Base-by-base conservation (phyloP, 352 stramenopile species). In the Phytophthora tentaculata region DNA sequence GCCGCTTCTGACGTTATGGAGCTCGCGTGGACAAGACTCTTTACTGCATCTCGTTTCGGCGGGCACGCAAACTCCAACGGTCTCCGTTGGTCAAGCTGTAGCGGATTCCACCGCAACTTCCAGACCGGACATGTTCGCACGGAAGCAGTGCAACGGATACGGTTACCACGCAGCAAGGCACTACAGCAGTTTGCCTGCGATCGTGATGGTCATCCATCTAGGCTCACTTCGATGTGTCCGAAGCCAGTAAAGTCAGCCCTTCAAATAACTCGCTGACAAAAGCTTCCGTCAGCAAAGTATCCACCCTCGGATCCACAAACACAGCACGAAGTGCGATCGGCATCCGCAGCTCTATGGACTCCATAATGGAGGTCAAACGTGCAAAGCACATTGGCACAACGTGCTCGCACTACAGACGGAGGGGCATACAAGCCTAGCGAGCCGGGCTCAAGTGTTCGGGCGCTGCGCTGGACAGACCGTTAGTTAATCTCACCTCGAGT, bases 351-450 rank as follows among this genome's bases (percentile, higher is more conserved):
- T 73, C 60, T 61, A 71, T 71, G 28, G 28, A 32, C 28, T 32
- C 28, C 28, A 32, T 32, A 32, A 32, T 32, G 52, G 64, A 61
- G 58, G 43, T 22, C n/a, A 28, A 14, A 41, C 8, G 22, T 55
- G 35, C 64, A 72, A 72, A 72, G 58, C 64, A 41, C 24, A 5
- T 39, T 19, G 32, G 63, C 63, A 71, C 64, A 48, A 41, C 54
- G 58, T 72, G 64, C 64, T 53, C 41, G 20, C 43, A 66, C 28
- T 50, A 59, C 64, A 72, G 43, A 72, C 64, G 64, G 62, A 66
- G 62, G 56, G 43, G 50, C 23, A 37, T 52, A 23, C 19, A 6
- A 20, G 28, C 35, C 22, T 17, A 22, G 28, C 61, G 43, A 68
- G 41, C 51, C 39, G 41, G 59, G 60, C 51, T 72, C 52, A 73